Conservation (phyloP, 2,329 filamentous ascomycete species). For the Pleomassaria siparia region DNA sequence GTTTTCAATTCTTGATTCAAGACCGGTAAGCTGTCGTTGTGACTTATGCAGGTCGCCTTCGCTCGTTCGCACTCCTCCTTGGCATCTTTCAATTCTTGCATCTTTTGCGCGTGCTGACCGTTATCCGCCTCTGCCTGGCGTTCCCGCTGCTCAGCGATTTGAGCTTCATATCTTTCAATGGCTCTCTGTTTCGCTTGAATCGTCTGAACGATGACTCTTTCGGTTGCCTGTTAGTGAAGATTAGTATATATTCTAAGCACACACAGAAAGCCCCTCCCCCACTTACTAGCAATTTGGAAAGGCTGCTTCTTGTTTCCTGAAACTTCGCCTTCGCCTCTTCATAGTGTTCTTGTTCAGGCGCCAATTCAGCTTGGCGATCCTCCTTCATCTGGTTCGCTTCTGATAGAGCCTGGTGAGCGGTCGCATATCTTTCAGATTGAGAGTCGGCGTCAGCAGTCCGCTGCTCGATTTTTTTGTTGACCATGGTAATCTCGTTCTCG, state of each 20-base stretch:
- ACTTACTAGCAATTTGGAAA: conserved; percentile 50
- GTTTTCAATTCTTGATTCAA: conserved; percentile 41
- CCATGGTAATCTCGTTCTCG: conserved; percentile 29
- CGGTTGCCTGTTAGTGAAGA: conserved; percentile 31
- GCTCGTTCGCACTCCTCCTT: conserved; percentile 54
- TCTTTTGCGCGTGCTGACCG: conserved; percentile 65
- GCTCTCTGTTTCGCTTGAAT: conserved; percentile 55
- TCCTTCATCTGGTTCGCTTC: conserved; percentile 39
- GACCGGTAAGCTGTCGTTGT: conserved; percentile 38
- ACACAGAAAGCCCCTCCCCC: background rate
- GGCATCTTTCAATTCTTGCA: conserved; percentile 61
- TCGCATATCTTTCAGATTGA: conserved; percentile 47
- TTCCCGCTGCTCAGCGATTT: conserved; percentile 58
- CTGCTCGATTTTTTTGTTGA: conserved; percentile 53
- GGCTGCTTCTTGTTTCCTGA: conserved; percentile 55
- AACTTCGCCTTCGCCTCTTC: conserved; percentile 55
- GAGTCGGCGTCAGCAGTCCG: conserved; percentile 49
- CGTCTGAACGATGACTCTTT: conserved; percentile 64
- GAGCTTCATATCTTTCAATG: conserved; percentile 45
- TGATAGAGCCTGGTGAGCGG: conserved; percentile 44
- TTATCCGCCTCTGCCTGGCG: conserved; percentile 67
- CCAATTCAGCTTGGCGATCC: conserved; percentile 39
- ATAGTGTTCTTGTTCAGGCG: conserved; percentile 51
- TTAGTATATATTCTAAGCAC: conserved; percentile 5
- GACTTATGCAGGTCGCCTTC: conserved; percentile 44